Evolutionary conservation across 495 filamentous ascomycete species (phyloP).

Genomic region (Podospora appendiculata): DNA sequence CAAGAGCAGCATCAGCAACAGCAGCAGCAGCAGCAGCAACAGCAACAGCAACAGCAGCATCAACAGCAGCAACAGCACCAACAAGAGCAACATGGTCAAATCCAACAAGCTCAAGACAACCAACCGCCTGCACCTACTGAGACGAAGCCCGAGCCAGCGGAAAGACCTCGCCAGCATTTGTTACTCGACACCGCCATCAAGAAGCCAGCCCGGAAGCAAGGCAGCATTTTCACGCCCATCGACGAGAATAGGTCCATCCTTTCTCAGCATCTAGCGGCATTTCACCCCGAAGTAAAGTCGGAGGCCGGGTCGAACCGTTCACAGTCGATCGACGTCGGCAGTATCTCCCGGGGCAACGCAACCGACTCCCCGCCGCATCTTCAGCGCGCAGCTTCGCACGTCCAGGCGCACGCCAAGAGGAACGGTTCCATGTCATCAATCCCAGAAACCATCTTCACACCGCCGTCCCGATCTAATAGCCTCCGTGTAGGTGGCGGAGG

Average conservation of each 20-base stretch:
- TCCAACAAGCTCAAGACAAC: conserved; percentile 24
- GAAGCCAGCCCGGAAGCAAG: conserved; percentile 67
- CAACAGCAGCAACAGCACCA: conserved; percentile 34
- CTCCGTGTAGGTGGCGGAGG: conserved; percentile 50
- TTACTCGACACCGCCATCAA: conserved; percentile 50
- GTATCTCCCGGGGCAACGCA: conserved; percentile 35
- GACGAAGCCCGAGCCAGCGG: conserved; percentile 33
- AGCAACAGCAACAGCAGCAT: conserved; percentile 30
- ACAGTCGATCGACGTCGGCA: conserved; percentile 57
- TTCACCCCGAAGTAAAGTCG: conserved; percentile 37
- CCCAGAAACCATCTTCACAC: conserved; percentile 46
- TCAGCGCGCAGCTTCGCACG: conserved; percentile 34
- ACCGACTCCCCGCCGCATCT: conserved; percentile 44
- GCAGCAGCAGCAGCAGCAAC: conserved; percentile 33
- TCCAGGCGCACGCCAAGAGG: conserved; percentile 32
- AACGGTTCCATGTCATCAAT: conserved; percentile 50
- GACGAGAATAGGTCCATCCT: conserved; percentile 86
- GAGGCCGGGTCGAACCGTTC: conserved; percentile 41
- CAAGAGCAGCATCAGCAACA: conserved; percentile 31
- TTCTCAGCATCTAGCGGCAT: conserved; percentile 70
- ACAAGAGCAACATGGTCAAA: conserved; percentile 28
- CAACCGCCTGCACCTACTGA: conserved; percentile 38
- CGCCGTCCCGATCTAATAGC: conserved; percentile 71
- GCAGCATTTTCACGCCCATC: conserved; percentile 95
- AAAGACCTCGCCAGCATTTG: conserved; percentile 27